Conservation (phyloP, 1,139 yeast species). For the Yamadazyma dendronema region DNA sequence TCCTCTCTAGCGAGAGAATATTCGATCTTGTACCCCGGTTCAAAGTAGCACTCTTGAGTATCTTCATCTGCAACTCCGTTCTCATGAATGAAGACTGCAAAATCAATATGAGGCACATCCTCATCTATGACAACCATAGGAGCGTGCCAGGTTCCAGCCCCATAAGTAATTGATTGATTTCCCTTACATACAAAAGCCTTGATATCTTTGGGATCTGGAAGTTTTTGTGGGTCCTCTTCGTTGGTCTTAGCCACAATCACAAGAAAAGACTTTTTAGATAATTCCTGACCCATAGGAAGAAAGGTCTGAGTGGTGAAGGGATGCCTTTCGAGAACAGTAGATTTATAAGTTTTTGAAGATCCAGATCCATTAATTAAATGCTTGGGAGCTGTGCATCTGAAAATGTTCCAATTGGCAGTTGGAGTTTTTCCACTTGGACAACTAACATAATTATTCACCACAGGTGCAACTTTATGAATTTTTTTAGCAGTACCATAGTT, state of each 20-base stretch:
- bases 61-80: constrained; percentile 78
- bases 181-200: constrained; percentile 77
- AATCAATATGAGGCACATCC: constrained; percentile 56
- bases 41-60: constrained; percentile 73
- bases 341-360: constrained; percentile 37
- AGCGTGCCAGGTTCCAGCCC: constrained; percentile 73
- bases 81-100: constrained; percentile 83
- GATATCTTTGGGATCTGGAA: constrained; percentile 61
- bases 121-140: constrained; percentile 83
- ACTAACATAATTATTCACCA: constrained; percentile 48
- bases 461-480: constrained; percentile 68
- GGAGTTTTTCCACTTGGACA: constrained; percentile 48
- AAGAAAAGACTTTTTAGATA: constrained; percentile 53
- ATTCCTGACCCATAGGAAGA: constrained; percentile 75
- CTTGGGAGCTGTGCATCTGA: constrained; percentile 74
- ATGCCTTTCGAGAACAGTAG: constrained; percentile 83
- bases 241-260: constrained; percentile 77
- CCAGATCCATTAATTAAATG: constrained; percentile 43
- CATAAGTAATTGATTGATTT: constrained; percentile 87
- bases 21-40: constrained; percentile 53
- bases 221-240: constrained; percentile 25
- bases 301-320: constrained; percentile 91
- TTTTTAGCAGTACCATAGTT: constrained; percentile 94
- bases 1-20: constrained; percentile 19
- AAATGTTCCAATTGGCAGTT: constrained; percentile 76